Conservation (phyloP, 108 stramenopile genomes). For the Fistulifera solaris region DNA sequence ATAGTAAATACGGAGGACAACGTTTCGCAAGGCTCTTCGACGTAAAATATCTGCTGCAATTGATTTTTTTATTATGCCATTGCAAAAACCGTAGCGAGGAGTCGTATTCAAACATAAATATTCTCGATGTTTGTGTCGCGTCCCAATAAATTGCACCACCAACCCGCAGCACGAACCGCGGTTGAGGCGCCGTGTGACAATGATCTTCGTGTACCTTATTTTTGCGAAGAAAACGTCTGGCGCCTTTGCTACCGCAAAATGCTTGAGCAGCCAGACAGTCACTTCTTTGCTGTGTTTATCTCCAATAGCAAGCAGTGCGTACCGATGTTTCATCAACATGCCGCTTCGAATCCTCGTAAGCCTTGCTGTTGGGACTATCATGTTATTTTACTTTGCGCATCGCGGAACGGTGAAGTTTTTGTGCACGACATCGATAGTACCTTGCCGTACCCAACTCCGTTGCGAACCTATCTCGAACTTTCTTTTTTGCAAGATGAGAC, state of each 20-base stretch:
- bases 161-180: constrained; percentile 27
- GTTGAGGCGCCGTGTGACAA: constrained; percentile 37
- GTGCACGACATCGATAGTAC: constrained; percentile 65
- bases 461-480: constrained; percentile 42
- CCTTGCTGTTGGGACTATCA: constrained; percentile 85
- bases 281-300: constrained; percentile 57
- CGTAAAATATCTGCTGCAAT: too few species aligned
- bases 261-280: neutral
- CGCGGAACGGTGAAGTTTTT: neutral
- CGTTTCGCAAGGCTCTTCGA: too few species aligned
- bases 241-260: constrained; percentile 57
- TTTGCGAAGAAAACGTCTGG: constrained; percentile 87
- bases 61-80: too few species aligned
- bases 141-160: constrained; percentile 2
- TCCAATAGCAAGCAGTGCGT: constrained; percentile 58
- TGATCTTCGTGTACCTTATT: constrained; percentile 65
- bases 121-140: neutral
- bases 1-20: too few species aligned
- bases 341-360: constrained; percentile 16
- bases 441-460: constrained; percentile 53
- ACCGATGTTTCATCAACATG: constrained; percentile 64
- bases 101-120: too few species aligned
- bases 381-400: constrained; percentile 44
- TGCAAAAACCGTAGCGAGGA: too few species aligned
- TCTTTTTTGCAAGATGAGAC: constrained; percentile 22